Conservation (phyloP, 1,139 yeast species). For the Taiozyma sp. region DNA sequence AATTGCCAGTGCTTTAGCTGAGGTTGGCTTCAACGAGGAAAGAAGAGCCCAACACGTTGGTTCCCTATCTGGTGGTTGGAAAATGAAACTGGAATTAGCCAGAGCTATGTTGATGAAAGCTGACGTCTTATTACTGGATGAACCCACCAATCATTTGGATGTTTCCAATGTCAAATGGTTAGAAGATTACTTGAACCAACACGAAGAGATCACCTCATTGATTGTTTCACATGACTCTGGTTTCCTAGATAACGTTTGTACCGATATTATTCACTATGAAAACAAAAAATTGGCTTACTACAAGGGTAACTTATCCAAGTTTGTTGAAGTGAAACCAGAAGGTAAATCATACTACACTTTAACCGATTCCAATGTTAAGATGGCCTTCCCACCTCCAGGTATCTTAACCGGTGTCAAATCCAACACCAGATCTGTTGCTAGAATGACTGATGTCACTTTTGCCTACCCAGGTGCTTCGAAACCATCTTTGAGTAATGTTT, state of each 20-base stretch:
- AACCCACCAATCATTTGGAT: conserved; percentile 98
- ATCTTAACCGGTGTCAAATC: conserved; percentile 94
- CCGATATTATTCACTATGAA: conserved; percentile 95
- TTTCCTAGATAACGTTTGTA: conserved; percentile 91
- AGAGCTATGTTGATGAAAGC: conserved; percentile 99
- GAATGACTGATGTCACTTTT: conserved; percentile 82
- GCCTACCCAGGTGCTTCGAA: conserved; percentile 85
- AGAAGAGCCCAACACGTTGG: conserved; percentile 89
- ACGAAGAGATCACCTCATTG: conserved; percentile 85
- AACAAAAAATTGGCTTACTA: conserved; percentile 91
- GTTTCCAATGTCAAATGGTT: conserved; percentile 93
- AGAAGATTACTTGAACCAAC: conserved; percentile 75
- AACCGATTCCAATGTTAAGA: conserved; percentile 87
- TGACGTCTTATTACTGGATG: conserved; percentile 89
- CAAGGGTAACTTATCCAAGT: conserved; percentile 92
- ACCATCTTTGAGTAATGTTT: conserved; percentile 75
- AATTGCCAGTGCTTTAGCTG: conserved; percentile 68
- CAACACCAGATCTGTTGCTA: conserved; percentile 91
- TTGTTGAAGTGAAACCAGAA: conserved; percentile 90
- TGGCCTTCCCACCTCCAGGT: conserved; percentile 99
- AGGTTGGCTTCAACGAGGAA: conserved; percentile 90
- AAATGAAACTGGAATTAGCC: conserved; percentile 96
- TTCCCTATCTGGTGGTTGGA: conserved; percentile 98
- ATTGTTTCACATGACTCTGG: conserved; percentile 98
- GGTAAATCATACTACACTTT: conserved; percentile 96